phyloP scores from a whole-genome alignment of 2,329 filamentous ascomycete species.

The Nectriaceae sp. region DNA sequence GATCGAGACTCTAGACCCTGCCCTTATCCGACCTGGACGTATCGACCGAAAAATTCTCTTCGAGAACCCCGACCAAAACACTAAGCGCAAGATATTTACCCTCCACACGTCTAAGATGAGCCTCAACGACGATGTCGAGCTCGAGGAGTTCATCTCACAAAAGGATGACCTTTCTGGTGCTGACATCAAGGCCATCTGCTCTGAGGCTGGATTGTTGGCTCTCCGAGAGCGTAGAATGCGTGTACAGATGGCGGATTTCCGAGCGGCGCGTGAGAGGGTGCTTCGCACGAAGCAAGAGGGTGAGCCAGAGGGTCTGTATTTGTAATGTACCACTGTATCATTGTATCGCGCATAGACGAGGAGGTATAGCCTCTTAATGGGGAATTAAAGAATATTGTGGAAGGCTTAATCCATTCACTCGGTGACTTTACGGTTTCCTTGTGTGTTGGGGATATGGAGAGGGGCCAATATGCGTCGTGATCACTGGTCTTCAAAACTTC shows the following conservation, averaged over 20 bases:
- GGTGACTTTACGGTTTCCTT: no score
- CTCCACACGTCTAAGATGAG: constrained; percentile 99
- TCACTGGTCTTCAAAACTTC: no score
- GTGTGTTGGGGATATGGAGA: no score
- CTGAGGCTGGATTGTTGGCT: constrained; percentile 92
- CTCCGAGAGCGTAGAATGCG: constrained; percentile 94
- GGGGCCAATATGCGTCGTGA: no score
- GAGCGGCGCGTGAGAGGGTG: constrained; percentile 87
- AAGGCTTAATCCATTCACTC: constrained; percentile 1
- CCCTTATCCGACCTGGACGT: constrained; percentile 92
- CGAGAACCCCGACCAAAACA: constrained; percentile 76
- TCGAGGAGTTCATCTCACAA: constrained; percentile 97
- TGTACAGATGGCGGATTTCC: constrained; percentile 98
- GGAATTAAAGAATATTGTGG: constrained; percentile 17
- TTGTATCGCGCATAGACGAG: constrained; percentile 17
- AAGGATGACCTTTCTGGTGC: constrained; percentile 97
- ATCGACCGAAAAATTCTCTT: constrained; percentile 96
- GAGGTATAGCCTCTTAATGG: constrained; percentile 20
- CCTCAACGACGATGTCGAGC: constrained; percentile 91
- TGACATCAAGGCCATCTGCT: constrained; percentile 99
- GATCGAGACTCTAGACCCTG: constrained; percentile 96
- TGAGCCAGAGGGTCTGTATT: constrained; percentile 96
- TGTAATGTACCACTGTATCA: constrained; percentile 60
- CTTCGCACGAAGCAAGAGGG: constrained; percentile 98
- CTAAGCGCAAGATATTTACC: constrained; percentile 95